Evolutionary conservation across 225 moss, liverwort and hornwort genomes (phyloP).

Genomic region (Polytrichum formosum): DNA sequence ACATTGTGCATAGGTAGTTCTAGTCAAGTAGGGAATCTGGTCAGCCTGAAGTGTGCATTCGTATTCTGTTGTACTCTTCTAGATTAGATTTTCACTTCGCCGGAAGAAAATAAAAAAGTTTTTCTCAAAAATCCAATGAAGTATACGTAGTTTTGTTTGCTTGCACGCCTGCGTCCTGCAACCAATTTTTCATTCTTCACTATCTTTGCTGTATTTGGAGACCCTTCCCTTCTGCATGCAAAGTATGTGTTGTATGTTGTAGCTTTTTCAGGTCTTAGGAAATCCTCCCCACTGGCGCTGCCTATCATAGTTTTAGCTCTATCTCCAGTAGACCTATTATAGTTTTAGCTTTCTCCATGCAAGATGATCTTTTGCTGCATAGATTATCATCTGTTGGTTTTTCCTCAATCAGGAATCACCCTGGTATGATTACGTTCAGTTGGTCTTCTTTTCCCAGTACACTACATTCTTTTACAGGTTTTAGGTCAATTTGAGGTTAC

Average conservation of each 20-base stretch:
- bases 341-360: no score
- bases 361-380: no score
- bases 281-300: neutral
- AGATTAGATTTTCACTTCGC: conserved; percentile 5
- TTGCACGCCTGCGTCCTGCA: neutral
- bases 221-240: no score
- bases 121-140: neutral
- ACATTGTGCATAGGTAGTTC: conserved; percentile 52
- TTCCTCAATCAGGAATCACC: no score
- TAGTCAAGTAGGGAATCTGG: conserved; percentile 29
- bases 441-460: no score
- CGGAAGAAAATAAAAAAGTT: conserved; percentile 7
- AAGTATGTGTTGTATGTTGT: neutral
- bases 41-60: conserved; percentile 12
- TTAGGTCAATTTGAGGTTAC: no score
- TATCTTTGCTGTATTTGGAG: neutral
- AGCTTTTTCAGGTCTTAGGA: neutral
- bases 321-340: no score
- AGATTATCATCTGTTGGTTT: no score
- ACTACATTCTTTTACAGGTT: no score
- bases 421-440: no score
- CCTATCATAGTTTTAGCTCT: no score
- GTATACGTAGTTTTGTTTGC: neutral
- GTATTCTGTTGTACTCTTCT: conserved; percentile 6
- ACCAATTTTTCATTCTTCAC: neutral